Base-by-base conservation (phyloP, 495 filamentous ascomycete species). In the Penicillium dipodomyicola region DNA sequence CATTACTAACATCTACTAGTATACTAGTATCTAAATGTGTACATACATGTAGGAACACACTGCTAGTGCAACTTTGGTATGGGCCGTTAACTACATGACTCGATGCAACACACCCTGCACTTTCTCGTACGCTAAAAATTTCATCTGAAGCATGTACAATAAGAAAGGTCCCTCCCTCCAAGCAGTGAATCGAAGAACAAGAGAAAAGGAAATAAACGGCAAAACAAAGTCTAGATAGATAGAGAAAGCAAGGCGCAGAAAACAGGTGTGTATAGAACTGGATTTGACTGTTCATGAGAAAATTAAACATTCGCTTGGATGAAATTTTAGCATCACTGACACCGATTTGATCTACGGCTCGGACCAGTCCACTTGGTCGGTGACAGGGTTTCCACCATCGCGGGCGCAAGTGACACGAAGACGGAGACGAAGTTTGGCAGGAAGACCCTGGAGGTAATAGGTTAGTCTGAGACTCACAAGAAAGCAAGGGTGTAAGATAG, bases 351-450 rank as follows among this genome's bases (percentile, higher is more conserved):
- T 51, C 70, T 45, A 75, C 37, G 91, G 90, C 70, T 98, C 94
- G 48, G 86, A 83, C 94, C 94, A 98, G 77, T 97, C 92, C 55
- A 97, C 92, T 73, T 96, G 91, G 63, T 98, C 95, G 64, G 85
- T 88, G 8, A 95, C 83, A 49, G 85, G 76, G 25, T 82, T 80
- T n/a, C 75, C 79, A 25, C 83, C 80, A 50, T 87, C 86, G 61
- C 84, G 87, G 37, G 81, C 77, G 72, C 89, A 97, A 49, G 84
- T 84, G 64, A 98, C 81, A 76, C 89, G 92, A 60, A 98, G 79
- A 68, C 95, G 82, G 60, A 98, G 75, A 33, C 92, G 85, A 54
- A 98, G 78, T 67, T 80, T 84, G 51, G 87, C 73, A 43, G 87
- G 88, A 59, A 87, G 79, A 44, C 80, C 69, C 84, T 87, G 59